phyloP scores from a whole-genome alignment of 2,329 filamentous ascomycete species.

The Colletotrichum scovillei region DNA sequence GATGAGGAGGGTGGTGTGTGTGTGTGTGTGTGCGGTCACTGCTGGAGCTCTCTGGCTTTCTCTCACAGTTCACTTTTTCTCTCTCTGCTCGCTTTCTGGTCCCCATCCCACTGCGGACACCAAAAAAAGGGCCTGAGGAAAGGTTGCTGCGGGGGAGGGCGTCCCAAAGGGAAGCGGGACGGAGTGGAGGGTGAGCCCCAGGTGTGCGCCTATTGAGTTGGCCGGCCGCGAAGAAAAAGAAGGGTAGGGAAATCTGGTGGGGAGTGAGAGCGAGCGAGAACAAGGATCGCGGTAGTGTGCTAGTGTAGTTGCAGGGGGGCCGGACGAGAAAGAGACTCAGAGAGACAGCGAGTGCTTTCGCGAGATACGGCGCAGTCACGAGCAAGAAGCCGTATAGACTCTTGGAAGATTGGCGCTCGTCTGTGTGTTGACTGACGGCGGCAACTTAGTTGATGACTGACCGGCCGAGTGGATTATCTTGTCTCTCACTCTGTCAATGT shows the following conservation, averaged over 20 bases:
- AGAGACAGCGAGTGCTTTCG: not conserved
- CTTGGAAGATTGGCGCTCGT: not conserved
- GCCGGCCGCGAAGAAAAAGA: constrained; percentile 18
- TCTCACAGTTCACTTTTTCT: not conserved
- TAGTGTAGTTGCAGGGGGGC: not conserved
- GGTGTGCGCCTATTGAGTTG: constrained; percentile 27
- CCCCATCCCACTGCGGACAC: not conserved
- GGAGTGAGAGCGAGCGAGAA: constrained; percentile 10
- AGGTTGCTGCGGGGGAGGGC: constrained; percentile 8
- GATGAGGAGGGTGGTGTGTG: too few species aligned
- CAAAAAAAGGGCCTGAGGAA: constrained; percentile 4
- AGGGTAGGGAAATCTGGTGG: constrained; percentile 29
- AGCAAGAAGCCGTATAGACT: not conserved
- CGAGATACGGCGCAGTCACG: constrained; percentile 11
- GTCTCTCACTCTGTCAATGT: not conserved
- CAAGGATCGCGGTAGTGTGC: constrained; percentile 26
- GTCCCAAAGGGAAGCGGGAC: constrained; percentile 18
- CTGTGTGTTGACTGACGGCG: not conserved
- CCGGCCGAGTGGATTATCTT: not conserved
- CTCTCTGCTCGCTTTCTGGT: not conserved
- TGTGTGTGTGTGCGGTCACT: not conserved
- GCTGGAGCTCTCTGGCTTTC: not conserved
- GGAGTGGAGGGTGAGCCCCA: constrained; percentile 10
- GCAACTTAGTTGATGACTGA: not conserved
- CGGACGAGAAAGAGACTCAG: not conserved